Evolutionary conservation across 805 yeast species (phyloP), one percentile per base, ranked within the genome.

Genomic region (Vanderwaltozyma polyspora): DNA sequence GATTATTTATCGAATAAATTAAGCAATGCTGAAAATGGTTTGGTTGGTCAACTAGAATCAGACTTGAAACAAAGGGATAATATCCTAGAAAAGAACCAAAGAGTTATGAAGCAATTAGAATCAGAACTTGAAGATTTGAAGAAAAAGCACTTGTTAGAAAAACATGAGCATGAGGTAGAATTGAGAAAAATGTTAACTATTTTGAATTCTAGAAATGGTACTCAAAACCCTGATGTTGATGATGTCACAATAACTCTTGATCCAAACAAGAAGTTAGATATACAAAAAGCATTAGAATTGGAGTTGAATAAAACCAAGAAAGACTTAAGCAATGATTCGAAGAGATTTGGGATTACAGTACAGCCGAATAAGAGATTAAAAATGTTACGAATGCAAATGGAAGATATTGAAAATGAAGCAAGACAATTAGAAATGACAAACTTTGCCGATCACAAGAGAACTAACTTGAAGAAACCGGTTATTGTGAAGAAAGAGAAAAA

Each of bases 361-460:
- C 94, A 83, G 51, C 94, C 95, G 3, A 79, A 80, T 46, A 70
- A 80, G 3, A 65, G 89, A 43, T 60, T 86, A 33, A 68, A 91
- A 40, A 77, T 74, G 29, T 64, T 87, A 46, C 67, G 95, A 36
- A 83, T 79, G 46, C 72, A 79, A 51, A 85, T 85, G 94, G 93
- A 82, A 39, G 78, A 74, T 42, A 67, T 87, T 34, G 94, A 83
- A 51, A 70, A 72, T 31, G 82, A 83, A 62, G 95, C 95, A 0
- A 64, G 93, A 40, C 82, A 80, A 48, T 66, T 89, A 38, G 96
- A 89, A 53, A 78, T 75, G 72, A 79, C 82, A 15, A 91, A 85
- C 44, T 86, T 84, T 48, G 78, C 72, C 19, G 82, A 75, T 22
- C 42, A 42, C 36, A 44, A 59, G 40, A 42, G 52, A 33, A 39